Evolutionary conservation across 2,329 filamentous ascomycete species (phyloP).

Genomic region (Curvularia lunata): DNA sequence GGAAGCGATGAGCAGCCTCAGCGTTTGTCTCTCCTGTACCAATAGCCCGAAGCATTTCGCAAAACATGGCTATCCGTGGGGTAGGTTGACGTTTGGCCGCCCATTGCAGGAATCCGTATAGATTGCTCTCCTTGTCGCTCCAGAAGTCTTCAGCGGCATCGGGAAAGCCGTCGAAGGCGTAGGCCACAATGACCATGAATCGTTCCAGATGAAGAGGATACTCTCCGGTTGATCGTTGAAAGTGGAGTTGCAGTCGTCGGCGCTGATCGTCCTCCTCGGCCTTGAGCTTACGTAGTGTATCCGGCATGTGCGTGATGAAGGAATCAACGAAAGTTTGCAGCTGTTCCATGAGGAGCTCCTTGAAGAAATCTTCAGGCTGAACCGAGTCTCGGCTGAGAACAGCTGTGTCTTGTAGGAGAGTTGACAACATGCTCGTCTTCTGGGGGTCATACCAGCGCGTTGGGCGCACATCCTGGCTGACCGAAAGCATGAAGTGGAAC

Average conservation of each 20-base stretch:
- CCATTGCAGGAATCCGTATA: slow-evolving; percentile 96
- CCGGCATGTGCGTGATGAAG: slow-evolving; percentile 94
- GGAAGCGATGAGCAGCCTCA: slow-evolving; percentile 82
- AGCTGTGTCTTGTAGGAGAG: slow-evolving; percentile 81
- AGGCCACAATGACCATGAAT: slow-evolving; percentile 90
- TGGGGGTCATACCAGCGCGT: slow-evolving; percentile 89
- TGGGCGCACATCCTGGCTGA: slow-evolving; percentile 80
- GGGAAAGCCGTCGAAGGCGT: slow-evolving; percentile 83
- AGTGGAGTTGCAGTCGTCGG: slow-evolving; percentile 53
- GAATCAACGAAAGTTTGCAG: slow-evolving; percentile 88
- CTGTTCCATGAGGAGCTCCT: slow-evolving; percentile 75
- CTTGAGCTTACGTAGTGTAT: slow-evolving; percentile 84
- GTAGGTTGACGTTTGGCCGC: slow-evolving; percentile 94
- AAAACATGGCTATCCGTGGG: slow-evolving; percentile 94
- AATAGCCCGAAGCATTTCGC: slow-evolving; percentile 91
- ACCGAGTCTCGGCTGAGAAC: slow-evolving; percentile 71
- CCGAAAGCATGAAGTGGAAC: slow-evolving; percentile 87
- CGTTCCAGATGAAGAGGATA: slow-evolving; percentile 72
- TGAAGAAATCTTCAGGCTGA: slow-evolving; percentile 74
- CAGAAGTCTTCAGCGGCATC: slow-evolving; percentile 90
- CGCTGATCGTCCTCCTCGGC: slow-evolving; percentile 89
- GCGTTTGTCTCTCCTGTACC: slow-evolving; percentile 84
- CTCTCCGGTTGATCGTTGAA: slow-evolving; percentile 59
- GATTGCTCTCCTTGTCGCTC: slow-evolving; percentile 88
- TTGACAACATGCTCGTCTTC: slow-evolving; percentile 79